Evolutionary conservation across 1,139 yeast genomes (phyloP).

Genomic region (Candida sojae): DNA sequence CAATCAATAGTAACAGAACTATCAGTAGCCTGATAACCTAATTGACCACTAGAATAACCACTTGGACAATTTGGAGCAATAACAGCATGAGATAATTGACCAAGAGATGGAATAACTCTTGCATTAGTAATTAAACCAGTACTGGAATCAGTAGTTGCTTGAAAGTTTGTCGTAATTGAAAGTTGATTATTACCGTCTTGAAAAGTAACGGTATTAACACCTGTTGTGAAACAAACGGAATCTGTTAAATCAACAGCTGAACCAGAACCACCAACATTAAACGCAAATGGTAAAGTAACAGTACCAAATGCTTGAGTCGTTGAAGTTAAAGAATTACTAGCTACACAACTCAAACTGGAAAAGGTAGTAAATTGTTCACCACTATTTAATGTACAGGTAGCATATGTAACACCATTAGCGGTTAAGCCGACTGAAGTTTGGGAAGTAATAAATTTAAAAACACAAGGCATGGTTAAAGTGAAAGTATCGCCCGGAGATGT

Average conservation of each 20-base stretch:
- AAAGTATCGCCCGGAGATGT: conserved; percentile 27
- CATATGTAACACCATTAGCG: conserved; percentile 27
- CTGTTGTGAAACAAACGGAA: conserved; percentile 19
- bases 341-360: conserved; percentile 28
- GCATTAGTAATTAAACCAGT: background rate
- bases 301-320: conserved; percentile 17
- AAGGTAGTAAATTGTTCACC: conserved; percentile 25
- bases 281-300: conserved; percentile 23
- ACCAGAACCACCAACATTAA: conserved; percentile 24
- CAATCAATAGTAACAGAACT: conserved; percentile 63
- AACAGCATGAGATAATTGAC: conserved; percentile 14
- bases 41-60: conserved; percentile 72
- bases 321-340: conserved; percentile 12
- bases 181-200: conserved; percentile 18
- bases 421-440: conserved; percentile 14
- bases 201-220: conserved; percentile 26
- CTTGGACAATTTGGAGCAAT: conserved; percentile 22
- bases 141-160: conserved; percentile 1
- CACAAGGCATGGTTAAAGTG: conserved; percentile 25
- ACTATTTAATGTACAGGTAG: conserved; percentile 24
- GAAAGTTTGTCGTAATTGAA: background rate
- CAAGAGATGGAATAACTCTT: conserved; percentile 16
- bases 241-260: conserved; percentile 16
- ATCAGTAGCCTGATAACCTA: conserved; percentile 87
- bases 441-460: conserved; percentile 22